Base-by-base conservation (phyloP, 2,329 filamentous ascomycete species). In the Clarireedia hainanense region DNA sequence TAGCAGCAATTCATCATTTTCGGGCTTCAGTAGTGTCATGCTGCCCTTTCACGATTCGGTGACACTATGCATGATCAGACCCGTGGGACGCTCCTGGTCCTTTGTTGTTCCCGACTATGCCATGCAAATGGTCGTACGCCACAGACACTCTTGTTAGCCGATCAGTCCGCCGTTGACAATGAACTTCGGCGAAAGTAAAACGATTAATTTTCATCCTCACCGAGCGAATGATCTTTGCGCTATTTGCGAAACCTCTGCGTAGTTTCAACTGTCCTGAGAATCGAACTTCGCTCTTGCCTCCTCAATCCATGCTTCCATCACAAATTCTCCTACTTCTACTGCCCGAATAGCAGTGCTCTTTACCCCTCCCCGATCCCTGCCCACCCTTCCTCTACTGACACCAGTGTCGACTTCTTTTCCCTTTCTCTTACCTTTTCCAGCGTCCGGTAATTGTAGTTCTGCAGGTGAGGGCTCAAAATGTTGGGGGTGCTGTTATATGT, bases 291-390 rank as follows among this genome's bases (percentile, higher is more conserved):
- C 63, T 27, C 57, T 64, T 2, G 78, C 79, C 65, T 87, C 83
- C 69, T 89, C 85, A 55, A 88, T 78, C 84, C 84, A 88, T 56
- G 84, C 75, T 67, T 88, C 85, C 64, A 88, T 77, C 24, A 79
- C 73, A 67, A 88, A 80, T 57, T 85, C 81, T 4, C 84, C 85
- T 2, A 81, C 79, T 62, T 84, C 79, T 17, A 88, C 77, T 34
- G 77, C 75, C 60, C 85, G 75, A 46, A 89, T 74, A 1, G 85
- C 81, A 48, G 77, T 79, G 12, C 80, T 83, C 64, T 74, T 80
- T 34, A 75, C 73, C 7, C 80, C 78, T 24, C 77, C 79, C 14
- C 77, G 56, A 64, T 76, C 74, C 51, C 27, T 61, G 23, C 64
- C 65, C 47, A 62, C 61, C 36, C 63, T 73, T 64, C 59, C 67